These are phyloP conservation scores for Populus nigra DNA, from an alignment of 345 rosid species.

Conservation along the genomic window DNA sequence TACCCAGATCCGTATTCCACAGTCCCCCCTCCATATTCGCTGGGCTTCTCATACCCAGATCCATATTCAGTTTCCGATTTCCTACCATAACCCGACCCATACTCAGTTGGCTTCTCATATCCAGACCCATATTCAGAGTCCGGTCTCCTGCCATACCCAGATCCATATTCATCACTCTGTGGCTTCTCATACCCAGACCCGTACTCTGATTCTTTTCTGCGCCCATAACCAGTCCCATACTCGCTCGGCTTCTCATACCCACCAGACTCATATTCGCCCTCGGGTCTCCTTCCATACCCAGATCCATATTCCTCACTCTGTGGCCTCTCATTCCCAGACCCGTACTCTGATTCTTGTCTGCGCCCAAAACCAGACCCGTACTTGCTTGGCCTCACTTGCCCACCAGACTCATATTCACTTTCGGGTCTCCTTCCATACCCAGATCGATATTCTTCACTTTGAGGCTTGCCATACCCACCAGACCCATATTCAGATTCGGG, in stretches of 20 bases:
- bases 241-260: constrained; percentile 21
- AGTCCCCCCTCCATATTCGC: constrained; percentile 17
- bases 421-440: constrained; percentile 26
- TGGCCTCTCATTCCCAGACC: constrained; percentile 14
- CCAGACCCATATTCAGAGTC: not conserved
- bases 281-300: constrained; percentile 11
- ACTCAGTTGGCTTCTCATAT: constrained; percentile 22
- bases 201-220: constrained; percentile 23
- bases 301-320: constrained; percentile 37
- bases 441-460: constrained; percentile 13
- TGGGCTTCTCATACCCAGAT: constrained; percentile 24
- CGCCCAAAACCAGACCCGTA: constrained; percentile 15
- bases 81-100: constrained; percentile 31
- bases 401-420: constrained; percentile 8
- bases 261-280: constrained; percentile 17
- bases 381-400: constrained; percentile 13
- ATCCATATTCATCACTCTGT: constrained; percentile 20
- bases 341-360: constrained; percentile 26
- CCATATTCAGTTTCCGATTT: constrained; percentile 25
- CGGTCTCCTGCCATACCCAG: constrained; percentile 29
- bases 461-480: not conserved
- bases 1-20: constrained; percentile 11
- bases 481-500: constrained; percentile 10
- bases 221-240: constrained; percentile 16
- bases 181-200: constrained; percentile 20